Evolutionary conservation across 164 flowering plant species (phyloP).

Genomic region (Magnolia changhungtana): DNA sequence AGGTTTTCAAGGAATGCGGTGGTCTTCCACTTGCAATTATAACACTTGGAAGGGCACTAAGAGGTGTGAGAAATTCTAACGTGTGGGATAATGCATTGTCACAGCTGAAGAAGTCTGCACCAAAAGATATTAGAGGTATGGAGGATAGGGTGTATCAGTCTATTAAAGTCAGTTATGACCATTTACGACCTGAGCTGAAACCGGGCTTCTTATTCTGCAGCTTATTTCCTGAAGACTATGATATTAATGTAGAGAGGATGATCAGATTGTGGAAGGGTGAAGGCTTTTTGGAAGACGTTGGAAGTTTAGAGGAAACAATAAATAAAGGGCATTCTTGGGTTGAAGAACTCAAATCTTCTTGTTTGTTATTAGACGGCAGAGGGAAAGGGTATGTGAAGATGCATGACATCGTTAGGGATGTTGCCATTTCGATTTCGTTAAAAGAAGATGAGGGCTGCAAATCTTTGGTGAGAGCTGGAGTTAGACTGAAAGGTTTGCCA

Average conservation of each 20-base stretch:
- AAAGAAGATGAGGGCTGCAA: neutral
- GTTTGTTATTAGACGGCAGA: constrained; percentile 12
- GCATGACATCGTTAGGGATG: constrained; percentile 19
- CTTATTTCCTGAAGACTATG: neutral
- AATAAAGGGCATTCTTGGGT: constrained; percentile 5
- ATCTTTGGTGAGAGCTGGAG: neutral
- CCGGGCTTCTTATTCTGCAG: constrained; percentile 19
- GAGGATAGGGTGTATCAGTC: neutral
- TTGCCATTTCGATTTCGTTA: constrained; percentile 17
- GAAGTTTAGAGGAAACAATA: constrained; percentile 8
- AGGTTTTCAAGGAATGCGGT: neutral
- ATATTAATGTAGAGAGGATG: neutral
- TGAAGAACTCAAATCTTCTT: constrained; percentile 7
- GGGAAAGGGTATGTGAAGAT: neutral
- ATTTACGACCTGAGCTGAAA: neutral
- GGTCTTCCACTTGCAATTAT: neutral
- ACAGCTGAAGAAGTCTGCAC: neutral
- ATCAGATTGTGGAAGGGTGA: constrained; percentile 8
- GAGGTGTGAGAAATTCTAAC: neutral
- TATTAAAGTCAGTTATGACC: neutral
- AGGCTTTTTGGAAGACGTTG: constrained; percentile 4
- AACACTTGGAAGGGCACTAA: neutral
- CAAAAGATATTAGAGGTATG: neutral
- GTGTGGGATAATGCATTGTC: neutral
- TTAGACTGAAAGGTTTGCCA: constrained; percentile 3